Conservation (phyloP, 495 filamentous ascomycete species). For the Hypoxylon rickii region DNA sequence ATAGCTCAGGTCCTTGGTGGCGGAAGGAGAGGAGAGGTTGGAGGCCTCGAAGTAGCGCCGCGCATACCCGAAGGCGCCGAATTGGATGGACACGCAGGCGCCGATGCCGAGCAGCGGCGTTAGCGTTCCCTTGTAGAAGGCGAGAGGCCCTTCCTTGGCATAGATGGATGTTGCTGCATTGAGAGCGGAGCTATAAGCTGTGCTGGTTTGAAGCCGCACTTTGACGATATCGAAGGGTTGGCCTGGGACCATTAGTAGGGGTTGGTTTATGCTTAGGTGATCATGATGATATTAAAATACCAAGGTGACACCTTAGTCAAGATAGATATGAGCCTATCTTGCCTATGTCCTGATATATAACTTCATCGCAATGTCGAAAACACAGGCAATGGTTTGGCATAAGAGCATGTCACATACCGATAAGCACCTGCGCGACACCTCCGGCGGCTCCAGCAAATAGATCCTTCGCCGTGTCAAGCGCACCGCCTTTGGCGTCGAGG, state of each 20-base stretch:
- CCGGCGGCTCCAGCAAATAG: conserved; percentile 88
- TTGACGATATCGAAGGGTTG: conserved; percentile 99
- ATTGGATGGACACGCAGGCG: conserved; percentile 96
- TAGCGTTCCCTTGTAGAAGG: conserved; percentile 98
- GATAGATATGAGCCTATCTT: too few species aligned
- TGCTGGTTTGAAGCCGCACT: conserved; percentile 90
- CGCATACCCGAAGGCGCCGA: conserved; percentile 94
- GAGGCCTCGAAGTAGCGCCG: conserved; percentile 79
- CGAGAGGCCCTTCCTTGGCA: conserved; percentile 81
- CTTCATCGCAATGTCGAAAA: neutral
- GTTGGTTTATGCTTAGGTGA: too few species aligned
- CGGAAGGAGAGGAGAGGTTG: conserved; percentile 55
- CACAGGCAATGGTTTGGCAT: too few species aligned
- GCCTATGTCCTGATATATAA: neutral
- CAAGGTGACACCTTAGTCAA: too few species aligned
- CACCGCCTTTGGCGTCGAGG: conserved; percentile 40
- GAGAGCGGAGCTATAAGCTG: conserved; percentile 76
- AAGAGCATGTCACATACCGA: too few species aligned
- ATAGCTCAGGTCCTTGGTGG: conserved; percentile 65
- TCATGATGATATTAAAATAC: too few species aligned
- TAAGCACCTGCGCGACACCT: conserved; percentile 90
- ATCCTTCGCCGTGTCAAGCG: conserved; percentile 78
- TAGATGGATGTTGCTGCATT: conserved; percentile 83
- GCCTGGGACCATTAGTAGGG: conserved; percentile 55
- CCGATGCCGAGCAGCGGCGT: conserved; percentile 97